A percentile compares a stretch with the other conserved stretches of the same genome.
Conservation (phyloP, 2,329 filamentous ascomycete species). For the Ophiostoma sp. region DNA sequence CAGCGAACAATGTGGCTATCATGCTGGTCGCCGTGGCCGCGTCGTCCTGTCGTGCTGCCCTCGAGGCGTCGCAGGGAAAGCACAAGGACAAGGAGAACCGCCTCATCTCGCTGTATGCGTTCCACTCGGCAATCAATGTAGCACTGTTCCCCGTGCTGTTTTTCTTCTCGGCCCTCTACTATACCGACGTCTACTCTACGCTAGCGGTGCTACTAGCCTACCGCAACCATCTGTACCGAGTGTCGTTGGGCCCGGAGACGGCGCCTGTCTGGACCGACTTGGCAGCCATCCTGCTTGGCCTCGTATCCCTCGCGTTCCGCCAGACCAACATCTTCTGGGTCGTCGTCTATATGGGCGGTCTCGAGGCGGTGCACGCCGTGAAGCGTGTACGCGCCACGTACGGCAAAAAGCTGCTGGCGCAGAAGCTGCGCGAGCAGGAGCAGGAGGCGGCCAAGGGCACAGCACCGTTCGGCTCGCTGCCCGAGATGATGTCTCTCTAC, state of each 20-base stretch:
- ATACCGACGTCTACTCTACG: conserved; percentile 85
- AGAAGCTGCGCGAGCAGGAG: conserved; percentile 18
- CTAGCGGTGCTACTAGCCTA: conserved; percentile 68
- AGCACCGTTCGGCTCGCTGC: conserved; percentile 32
- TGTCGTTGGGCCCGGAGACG: conserved; percentile 22
- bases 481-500: conserved; percentile 37
- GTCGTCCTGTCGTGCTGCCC: conserved; percentile 47
- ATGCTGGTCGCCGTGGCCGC: conserved; percentile 42
- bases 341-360: conserved; percentile 65
- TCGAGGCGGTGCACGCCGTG: conserved; percentile 50
- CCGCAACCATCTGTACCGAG: conserved; percentile 46
- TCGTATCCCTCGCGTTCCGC: conserved; percentile 67
- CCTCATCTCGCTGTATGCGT: conserved; percentile 40
- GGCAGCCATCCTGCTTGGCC: conserved; percentile 49
- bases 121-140: conserved; percentile 70
- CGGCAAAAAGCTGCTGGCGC: background rate
- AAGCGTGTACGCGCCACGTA: conserved; percentile 28
- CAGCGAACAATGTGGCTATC: conserved; percentile 44
- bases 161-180: conserved; percentile 94
- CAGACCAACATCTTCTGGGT: conserved; percentile 99
- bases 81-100: conserved; percentile 31
- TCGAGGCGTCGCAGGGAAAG: conserved; percentile 37
- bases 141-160: conserved; percentile 83
- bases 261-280: conserved; percentile 40
- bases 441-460: background rate